Conservation (phyloP, 1,139 yeast species). For the Yamadazyma atmosphaerica region DNA sequence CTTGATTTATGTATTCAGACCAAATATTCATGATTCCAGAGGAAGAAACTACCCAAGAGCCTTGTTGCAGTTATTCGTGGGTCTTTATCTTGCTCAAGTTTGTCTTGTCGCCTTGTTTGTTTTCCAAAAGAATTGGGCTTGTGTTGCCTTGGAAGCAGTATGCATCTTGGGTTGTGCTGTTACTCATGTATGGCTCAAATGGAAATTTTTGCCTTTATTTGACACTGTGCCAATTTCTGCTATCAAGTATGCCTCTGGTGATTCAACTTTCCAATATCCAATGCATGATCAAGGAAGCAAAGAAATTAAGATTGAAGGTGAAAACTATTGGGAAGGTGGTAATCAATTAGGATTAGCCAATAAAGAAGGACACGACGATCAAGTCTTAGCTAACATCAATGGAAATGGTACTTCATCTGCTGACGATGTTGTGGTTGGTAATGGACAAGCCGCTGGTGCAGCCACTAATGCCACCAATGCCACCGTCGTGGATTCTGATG, state of each 20-base stretch:
- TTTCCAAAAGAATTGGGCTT: conserved; percentile 72
- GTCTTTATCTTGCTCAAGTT: conserved; percentile 64
- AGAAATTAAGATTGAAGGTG: conserved; percentile 58
- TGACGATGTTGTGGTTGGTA: conserved; percentile 7
- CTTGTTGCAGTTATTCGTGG: conserved; percentile 63
- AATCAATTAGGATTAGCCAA: conserved; percentile 37
- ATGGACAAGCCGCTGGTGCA: conserved; percentile 3
- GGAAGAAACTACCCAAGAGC: conserved; percentile 71
- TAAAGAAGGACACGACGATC: conserved; percentile 15
- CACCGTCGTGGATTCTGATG: conserved; percentile 19
- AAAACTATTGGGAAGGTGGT: conserved; percentile 50
- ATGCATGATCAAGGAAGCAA: conserved; percentile 60
- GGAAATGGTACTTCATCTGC: conserved; percentile 4
- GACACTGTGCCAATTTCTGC: conserved; percentile 78
- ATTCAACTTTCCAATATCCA: conserved; percentile 48
- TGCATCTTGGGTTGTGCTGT: conserved; percentile 51
- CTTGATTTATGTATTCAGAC: conserved; percentile 56
- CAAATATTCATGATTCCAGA: conserved; percentile 53
- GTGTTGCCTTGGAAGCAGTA: conserved; percentile 62
- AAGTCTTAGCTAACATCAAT: conserved; percentile 22
- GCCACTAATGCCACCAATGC: conserved; percentile 8
- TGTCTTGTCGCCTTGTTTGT: conserved; percentile 68
- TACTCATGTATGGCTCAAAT: conserved; percentile 56
- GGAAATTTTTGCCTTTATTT: conserved; percentile 58
- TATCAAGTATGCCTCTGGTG: conserved; percentile 59